These are phyloP conservation scores for Apiospora arundinis DNA, from an alignment of 2,329 filamentous ascomycete species.

Conservation along the genomic window DNA sequence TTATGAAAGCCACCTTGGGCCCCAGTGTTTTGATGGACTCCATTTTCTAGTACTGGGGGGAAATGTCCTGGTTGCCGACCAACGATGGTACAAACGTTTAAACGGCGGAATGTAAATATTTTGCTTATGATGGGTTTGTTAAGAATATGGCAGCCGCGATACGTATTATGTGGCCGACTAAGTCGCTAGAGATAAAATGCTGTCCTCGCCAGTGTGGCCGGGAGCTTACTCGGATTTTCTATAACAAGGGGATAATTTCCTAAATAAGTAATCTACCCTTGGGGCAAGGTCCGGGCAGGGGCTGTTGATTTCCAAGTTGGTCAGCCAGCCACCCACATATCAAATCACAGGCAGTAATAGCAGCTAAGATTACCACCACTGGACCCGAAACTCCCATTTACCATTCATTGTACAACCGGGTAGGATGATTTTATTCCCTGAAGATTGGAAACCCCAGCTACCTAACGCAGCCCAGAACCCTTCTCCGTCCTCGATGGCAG, in stretches of 20 bases:
- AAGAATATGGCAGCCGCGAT: no score
- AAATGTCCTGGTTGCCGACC: not conserved
- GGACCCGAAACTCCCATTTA: no score
- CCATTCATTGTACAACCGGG: not conserved
- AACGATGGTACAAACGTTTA: no score
- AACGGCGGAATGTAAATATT: no score
- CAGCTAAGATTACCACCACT: no score
- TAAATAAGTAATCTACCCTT: not conserved
- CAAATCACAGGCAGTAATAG: no score
- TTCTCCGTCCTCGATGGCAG: not conserved
- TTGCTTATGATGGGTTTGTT: no score
- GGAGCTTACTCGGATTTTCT: constrained; percentile 13
- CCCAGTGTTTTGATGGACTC: not conserved
- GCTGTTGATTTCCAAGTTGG: no score
- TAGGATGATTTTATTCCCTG: constrained; percentile 17
- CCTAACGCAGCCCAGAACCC: constrained; percentile 1
- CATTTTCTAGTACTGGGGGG: constrained; percentile 3
- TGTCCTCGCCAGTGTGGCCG: not conserved
- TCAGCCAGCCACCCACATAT: no score
- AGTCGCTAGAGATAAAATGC: not conserved
- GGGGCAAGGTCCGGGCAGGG: no score
- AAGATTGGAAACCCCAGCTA: constrained; percentile 16
- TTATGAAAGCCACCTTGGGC: constrained; percentile 19
- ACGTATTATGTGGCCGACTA: not conserved
- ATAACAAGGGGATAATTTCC: not conserved